These are phyloP conservation scores for Aphanomyces euteiches DNA, from an alignment of 352 stramenopile genomes.

Conservation along the genomic window DNA sequence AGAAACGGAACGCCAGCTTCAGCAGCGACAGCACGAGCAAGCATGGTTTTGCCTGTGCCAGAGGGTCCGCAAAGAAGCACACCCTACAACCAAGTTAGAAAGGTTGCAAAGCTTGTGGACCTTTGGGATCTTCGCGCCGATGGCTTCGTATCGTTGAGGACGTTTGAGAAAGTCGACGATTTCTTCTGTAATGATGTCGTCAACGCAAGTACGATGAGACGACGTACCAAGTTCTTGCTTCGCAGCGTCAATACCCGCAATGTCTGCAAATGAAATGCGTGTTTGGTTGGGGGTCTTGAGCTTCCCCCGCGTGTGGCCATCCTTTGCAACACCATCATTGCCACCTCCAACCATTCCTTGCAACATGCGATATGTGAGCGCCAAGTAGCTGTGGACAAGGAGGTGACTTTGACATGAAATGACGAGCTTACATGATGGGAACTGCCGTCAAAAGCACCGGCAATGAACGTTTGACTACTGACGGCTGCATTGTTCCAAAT, in stretches of 20 bases:
- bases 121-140: constrained; percentile 90
- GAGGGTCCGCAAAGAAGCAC: constrained; percentile 93
- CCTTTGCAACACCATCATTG: constrained; percentile 55
- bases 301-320: constrained; percentile 41
- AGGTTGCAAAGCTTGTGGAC: neutral
- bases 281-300: constrained; percentile 42
- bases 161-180: constrained; percentile 94
- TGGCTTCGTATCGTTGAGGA: constrained; percentile 87
- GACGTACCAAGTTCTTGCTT: constrained; percentile 82
- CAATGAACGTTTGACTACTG: constrained; percentile 43
- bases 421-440: constrained; percentile 53
- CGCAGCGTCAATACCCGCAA: constrained; percentile 92
- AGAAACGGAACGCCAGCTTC: constrained; percentile 94
- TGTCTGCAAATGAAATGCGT: constrained; percentile 87
- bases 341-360: constrained; percentile 51
- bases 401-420: neutral
- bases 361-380: constrained; percentile 81
- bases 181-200: constrained; percentile 48
- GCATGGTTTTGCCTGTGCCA: constrained; percentile 93
- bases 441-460: constrained; percentile 63
- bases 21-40: constrained; percentile 89
- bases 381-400: constrained; percentile 52
- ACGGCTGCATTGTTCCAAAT: constrained; percentile 58
- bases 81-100: constrained; percentile 39
- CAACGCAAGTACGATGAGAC: neutral